Evolutionary conservation across 1,139 yeast genomes (phyloP).

Genomic region (Protomyces inundatus): DNA sequence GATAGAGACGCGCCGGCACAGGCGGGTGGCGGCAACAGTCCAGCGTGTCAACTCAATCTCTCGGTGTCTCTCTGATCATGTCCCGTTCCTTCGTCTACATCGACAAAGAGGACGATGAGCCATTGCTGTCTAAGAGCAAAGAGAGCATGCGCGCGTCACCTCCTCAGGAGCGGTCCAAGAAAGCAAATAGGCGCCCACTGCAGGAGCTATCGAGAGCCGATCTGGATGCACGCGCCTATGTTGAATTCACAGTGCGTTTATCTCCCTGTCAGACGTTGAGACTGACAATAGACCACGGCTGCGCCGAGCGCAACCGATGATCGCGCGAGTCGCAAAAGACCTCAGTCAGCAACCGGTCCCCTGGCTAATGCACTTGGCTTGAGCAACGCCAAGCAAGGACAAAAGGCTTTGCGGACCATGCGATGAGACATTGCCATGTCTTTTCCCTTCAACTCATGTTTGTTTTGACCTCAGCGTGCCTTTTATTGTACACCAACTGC

Average conservation of each 20-base stretch:
- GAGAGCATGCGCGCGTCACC: not conserved
- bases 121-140: no score
- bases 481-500: no score
- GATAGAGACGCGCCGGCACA: no score
- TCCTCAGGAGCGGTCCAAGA: not conserved
- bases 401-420: no score
- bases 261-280: no score
- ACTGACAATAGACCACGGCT: not conserved
- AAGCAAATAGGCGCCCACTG: constrained; percentile 12
- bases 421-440: no score
- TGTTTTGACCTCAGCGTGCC: no score
- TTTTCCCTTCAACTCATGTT: no score
- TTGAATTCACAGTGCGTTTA: constrained; percentile 10
- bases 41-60: no score
- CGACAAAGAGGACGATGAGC: constrained; percentile 13
- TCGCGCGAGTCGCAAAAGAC: no score
- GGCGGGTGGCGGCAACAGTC: no score
- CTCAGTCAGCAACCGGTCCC: not conserved
- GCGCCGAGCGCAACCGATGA: not conserved
- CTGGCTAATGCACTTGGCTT: not conserved
- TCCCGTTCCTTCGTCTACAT: constrained; percentile 6
- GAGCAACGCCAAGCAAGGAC: not conserved
- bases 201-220: constrained; percentile 10
- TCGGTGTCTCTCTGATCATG: not conserved
- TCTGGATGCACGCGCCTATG: not conserved